Evolutionary conservation across 2,329 filamentous ascomycete genomes (phyloP).

Genomic region (Aspergillus ustus): DNA sequence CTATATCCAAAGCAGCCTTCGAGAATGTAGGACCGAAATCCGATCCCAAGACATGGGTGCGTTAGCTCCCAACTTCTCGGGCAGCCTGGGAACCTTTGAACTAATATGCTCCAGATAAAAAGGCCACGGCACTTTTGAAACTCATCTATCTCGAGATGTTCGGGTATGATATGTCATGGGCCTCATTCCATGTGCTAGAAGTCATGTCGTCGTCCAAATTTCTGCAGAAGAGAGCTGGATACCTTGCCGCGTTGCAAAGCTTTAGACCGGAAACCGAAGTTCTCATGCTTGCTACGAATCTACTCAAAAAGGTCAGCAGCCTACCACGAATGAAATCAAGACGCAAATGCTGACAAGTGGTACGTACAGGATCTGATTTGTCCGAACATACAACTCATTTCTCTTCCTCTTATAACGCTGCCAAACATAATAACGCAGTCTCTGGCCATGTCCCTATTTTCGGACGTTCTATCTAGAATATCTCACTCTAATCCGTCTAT

Average conservation of each 20-base stretch:
- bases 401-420: conserved; percentile 84
- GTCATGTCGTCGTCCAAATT: conserved; percentile 98
- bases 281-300: conserved; percentile 94
- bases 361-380: conserved; percentile 59
- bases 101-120: conserved; percentile 68
- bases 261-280: conserved; percentile 96
- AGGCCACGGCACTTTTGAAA: conserved; percentile 94
- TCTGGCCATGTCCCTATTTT: conserved; percentile 84
- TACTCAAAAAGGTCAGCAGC: conserved; percentile 79
- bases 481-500: conserved; percentile 84
- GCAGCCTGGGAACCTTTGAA: background rate
- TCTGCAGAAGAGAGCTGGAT: conserved; percentile 92
- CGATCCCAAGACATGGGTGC: conserved; percentile 89
- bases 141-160: conserved; percentile 99
- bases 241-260: conserved; percentile 92
- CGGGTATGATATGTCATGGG: conserved; percentile 99
- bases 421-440: conserved; percentile 93
- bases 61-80: conserved; percentile 31
- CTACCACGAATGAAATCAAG: background rate
- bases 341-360: conserved; percentile 19
- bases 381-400: conserved; percentile 75
- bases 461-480: conserved; percentile 83
- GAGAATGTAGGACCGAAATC: conserved; percentile 94
- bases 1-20: conserved; percentile 90
- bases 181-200: conserved; percentile 95